Evolutionary conservation across 2,329 filamentous ascomycete species (phyloP), one percentile per base, ranked within the genome.

Genomic region (Incumbomyces lentus): DNA sequence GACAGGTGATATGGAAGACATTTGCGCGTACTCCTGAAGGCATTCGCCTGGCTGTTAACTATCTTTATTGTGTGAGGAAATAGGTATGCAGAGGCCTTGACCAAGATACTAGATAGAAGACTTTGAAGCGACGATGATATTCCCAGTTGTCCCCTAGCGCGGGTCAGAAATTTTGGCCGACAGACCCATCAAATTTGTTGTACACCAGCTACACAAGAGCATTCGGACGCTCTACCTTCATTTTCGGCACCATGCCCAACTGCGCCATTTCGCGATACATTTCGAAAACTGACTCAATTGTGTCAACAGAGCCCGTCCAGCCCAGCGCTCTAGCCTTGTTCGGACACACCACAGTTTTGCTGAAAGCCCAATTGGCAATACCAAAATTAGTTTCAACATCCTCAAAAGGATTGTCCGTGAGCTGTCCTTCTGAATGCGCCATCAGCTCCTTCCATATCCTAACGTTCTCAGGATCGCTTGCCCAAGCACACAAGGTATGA

Each of bases 401-500:
- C n/a, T 48, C 46, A 36, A 58, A 58, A 10, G 56, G 56, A 36
- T 57, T 49, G 36, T 57, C 47, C 3, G 50, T 56, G 4, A 58
- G 40, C 26, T 60, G 59, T 7, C 75, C 55, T 2, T 61, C 57
- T 48, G 75, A 58, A 53, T 66, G 59, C 43, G 61, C 50, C 32
- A 65, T 64, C 4, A 76, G 58, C 48, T 69, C 64, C 33, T 60
- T 59, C 72, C 72, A 75, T 1, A 68, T 66, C 16, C 64, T 53
- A 35, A 65, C 58, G 3, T 74, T 70, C 30, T 68, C 65, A 0
- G 61, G 55, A 36, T 64, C 56, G 44, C 64, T 59, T 0, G 71
- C 68, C 73, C 73, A 76, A 14, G 68, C 60, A 0, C 62, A 58
- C 0, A 76, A 55, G 1, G 59, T 66, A 50, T 70, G 73, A 0